Evolutionary conservation across 768 basidiomycete genomes (phyloP).

Genomic region (Amanita jacksonii): DNA sequence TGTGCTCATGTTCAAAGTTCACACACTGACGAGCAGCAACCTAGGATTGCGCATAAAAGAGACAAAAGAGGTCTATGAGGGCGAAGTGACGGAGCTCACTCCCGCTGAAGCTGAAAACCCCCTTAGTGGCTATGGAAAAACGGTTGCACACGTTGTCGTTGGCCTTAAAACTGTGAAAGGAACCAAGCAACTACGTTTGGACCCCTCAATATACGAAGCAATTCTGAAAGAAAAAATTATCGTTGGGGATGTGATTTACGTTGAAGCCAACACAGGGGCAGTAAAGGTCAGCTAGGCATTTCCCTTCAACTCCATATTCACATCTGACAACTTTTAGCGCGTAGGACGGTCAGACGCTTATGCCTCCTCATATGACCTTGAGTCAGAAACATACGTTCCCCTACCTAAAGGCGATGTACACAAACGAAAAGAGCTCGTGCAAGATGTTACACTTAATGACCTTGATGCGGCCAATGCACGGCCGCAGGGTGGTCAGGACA

Average conservation of each 20-base stretch:
- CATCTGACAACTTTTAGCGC: slow-evolving; percentile 37
- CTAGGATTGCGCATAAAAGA: slow-evolving; percentile 95
- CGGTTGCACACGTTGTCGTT: slow-evolving; percentile 94
- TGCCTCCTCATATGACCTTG: slow-evolving; percentile 93
- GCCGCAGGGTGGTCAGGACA: slow-evolving; percentile 94
- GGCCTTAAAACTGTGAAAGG: slow-evolving; percentile 90
- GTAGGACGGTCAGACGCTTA: slow-evolving; percentile 97
- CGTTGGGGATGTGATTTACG: slow-evolving; percentile 94
- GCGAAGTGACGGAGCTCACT: slow-evolving; percentile 95
- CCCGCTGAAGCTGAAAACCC: slow-evolving; percentile 97
- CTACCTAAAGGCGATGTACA: slow-evolving; percentile 95
- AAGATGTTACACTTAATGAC: slow-evolving; percentile 92
- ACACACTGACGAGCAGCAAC: background rate
- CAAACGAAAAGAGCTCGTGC: slow-evolving; percentile 91
- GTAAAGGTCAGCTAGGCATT: slow-evolving; percentile 62
- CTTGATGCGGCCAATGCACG: slow-evolving; percentile 94
- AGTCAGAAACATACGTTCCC: slow-evolving; percentile 97
- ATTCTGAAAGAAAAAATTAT: slow-evolving; percentile 96
- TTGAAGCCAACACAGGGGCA: slow-evolving; percentile 89
- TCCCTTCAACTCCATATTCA: background rate
- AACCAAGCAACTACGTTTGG: slow-evolving; percentile 89
- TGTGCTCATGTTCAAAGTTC: background rate
- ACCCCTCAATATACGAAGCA: slow-evolving; percentile 93
- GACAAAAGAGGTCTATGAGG: slow-evolving; percentile 98
- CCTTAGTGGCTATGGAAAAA: slow-evolving; percentile 95